Percentiles rank a stretch among this genome's conserved stretches.
Evolutionary conservation across 495 filamentous ascomycete species (phyloP).

Genomic region (Chaetomium tenue): DNA sequence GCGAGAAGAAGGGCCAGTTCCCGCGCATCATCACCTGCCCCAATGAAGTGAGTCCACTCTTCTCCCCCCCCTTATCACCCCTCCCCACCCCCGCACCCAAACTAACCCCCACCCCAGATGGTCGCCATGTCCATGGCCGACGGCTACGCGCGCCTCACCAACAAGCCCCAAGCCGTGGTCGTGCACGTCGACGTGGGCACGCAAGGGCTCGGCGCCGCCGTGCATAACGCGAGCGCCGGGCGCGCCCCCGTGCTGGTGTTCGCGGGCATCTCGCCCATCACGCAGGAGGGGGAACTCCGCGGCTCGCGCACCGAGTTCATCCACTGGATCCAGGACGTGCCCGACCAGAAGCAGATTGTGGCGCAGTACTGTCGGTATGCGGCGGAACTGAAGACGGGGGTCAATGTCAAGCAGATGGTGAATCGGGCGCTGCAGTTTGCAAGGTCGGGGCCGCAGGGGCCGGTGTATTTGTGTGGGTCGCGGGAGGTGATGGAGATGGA

Average conservation of each 20-base stretch:
- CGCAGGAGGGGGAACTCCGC: slow-evolving; percentile 84
- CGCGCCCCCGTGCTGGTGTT: slow-evolving; percentile 88
- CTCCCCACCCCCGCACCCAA: not conserved
- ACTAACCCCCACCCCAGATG: slow-evolving; percentile 60
- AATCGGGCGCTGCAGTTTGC: slow-evolving; percentile 89
- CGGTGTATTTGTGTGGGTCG: slow-evolving; percentile 80
- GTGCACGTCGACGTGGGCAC: slow-evolving; percentile 97
- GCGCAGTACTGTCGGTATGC: slow-evolving; percentile 92
- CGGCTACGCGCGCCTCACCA: slow-evolving; percentile 84
- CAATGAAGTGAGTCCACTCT: slow-evolving; percentile 60
- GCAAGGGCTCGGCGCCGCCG: slow-evolving; percentile 80
- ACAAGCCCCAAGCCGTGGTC: slow-evolving; percentile 85
- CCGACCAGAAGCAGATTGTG: slow-evolving; percentile 89
- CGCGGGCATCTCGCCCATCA: slow-evolving; percentile 85
- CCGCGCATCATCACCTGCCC: slow-evolving; percentile 90
- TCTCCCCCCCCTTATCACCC: not conserved
- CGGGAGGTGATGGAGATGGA: slow-evolving; percentile 94
- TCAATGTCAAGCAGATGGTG: slow-evolving; percentile 95
- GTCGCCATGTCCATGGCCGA: slow-evolving; percentile 97
- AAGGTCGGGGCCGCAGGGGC: slow-evolving; percentile 73
- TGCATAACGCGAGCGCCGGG: slow-evolving; percentile 87
- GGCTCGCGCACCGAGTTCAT: slow-evolving; percentile 92
- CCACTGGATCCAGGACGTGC: slow-evolving; percentile 97
- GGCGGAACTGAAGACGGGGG: slow-evolving; percentile 84
- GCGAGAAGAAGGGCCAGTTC: slow-evolving; percentile 62